Percentiles rank a stretch among this genome's conserved stretches.
Evolutionary conservation across 495 filamentous ascomycete genomes (phyloP).

Genomic region (Neurospora terricola): DNA sequence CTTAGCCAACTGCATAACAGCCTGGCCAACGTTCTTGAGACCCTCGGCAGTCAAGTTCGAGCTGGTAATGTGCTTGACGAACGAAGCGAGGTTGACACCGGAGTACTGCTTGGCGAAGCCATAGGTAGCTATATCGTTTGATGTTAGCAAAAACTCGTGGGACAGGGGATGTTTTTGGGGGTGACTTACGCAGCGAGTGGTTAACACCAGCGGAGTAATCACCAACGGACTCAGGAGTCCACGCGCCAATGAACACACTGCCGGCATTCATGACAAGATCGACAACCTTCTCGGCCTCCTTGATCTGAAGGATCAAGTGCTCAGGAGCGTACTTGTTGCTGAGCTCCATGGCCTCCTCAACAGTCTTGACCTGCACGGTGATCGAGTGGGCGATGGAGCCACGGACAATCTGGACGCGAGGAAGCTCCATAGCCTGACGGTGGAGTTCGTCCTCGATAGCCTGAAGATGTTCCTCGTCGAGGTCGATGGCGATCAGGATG

Average conservation of each 20-base stretch:
- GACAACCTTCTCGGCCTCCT: slow-evolving; percentile 59
- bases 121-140: slow-evolving; percentile 66
- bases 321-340: slow-evolving; percentile 97
- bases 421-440: slow-evolving; percentile 75
- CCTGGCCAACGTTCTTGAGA: slow-evolving; percentile 67
- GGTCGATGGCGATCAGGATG: slow-evolving; percentile 76
- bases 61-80: slow-evolving; percentile 93
- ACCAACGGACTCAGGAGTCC: slow-evolving; percentile 95
- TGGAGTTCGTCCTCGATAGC: slow-evolving; percentile 91
- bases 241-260: slow-evolving; percentile 87
- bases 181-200: slow-evolving; percentile 81
- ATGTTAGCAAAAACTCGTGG: not conserved
- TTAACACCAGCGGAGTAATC: slow-evolving; percentile 98
- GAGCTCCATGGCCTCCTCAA: slow-evolving; percentile 75
- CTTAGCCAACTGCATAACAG: slow-evolving; percentile 87
- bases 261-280: slow-evolving; percentile 85
- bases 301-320: slow-evolving; percentile 86
- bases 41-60: slow-evolving; percentile 81
- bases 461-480: slow-evolving; percentile 56
- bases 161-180: not conserved
- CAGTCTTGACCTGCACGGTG: slow-evolving; percentile 67
- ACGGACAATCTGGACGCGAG: slow-evolving; percentile 83
- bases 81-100: slow-evolving; percentile 89
- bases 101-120: slow-evolving; percentile 98
- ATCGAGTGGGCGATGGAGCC: slow-evolving; percentile 88